Evolutionary conservation across 75 land plant genomes (phyloP), one percentile per base, ranked within the genome.

Genomic region (Gnetum montanum): DNA sequence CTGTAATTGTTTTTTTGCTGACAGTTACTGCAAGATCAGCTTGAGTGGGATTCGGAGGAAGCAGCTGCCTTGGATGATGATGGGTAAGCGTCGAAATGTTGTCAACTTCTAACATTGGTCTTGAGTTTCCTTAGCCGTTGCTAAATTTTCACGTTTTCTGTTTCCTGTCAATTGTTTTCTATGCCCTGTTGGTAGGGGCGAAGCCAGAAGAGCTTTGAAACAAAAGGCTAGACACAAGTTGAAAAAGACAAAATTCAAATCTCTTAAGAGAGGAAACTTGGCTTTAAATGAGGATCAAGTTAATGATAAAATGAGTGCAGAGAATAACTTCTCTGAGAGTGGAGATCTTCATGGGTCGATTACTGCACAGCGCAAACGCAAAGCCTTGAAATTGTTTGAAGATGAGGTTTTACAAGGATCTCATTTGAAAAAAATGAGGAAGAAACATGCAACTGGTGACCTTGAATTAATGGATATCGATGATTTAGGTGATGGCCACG

Each of bases 191-290:
- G 25, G 31, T 74, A 82, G 85, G 70, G 59, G 56, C 46, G 64
- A 68, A 10, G 38, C 31, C 46, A 8, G 13, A 36, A 49, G 25
- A 49, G 40, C 54, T 31, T 34, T 45, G 5, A 81, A 67, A 43
- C 66, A 71, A 8, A 85, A 84, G 56, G 55, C 64, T 24, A 82
- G 75, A 41, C 84, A 75, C 74, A 93, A 88, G 56, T 8, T 63
- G 41, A 94, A 94, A 70, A 85, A 78, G 66, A 64, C 74, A 29
- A 94, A 89, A 63, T 85, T 89, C 58, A 89, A 82, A 63, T 89
- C 90, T 63, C 64, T 89, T 38, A 75, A 83, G 68, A 80, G 70
- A 50, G 78, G 74, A 28, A 33, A 74, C 47, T 58, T 94, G 35
- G 66, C 64, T 58, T 50, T 44, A 47, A 61, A 46, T 43, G 79